Evolutionary conservation across 805 yeast species (phyloP), one percentile per base, ranked within the genome.

Genomic region (Alloascoidea africana): DNA sequence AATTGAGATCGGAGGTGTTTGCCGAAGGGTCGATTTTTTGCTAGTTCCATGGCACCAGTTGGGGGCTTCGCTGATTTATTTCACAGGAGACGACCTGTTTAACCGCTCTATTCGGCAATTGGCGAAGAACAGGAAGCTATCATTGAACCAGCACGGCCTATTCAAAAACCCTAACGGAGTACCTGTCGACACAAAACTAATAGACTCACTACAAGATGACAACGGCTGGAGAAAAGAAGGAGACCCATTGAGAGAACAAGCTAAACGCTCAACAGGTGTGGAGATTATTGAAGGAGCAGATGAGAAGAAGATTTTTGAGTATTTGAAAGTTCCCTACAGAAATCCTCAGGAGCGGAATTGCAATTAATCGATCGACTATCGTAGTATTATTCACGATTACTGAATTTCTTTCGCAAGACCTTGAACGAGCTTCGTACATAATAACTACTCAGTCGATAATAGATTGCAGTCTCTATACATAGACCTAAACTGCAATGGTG

Each of bases 11-110:
- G 37, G 36, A 6, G 51, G 53, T 1, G 50, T 47, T 6, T 68
- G 74, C 56, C 59, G 79, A n/a, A 55, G 79, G 39, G 53, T 73
- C 43, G 79, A 73, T 44, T 59, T 73, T 32, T 46, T 73, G 32
- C 47, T 62, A 2, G 70, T 66, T 4, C 69, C 68, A 1, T 59
- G 68, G 57, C 41, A 47, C 1, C 59, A 62, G 19, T 45, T 58
- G 5, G 79, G 76, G 0, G 68, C 73, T 0, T 55, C 68, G 0
- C 44, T 63, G 46, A 52, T 73, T 4, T 72, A 73, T 47, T 73
- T 69, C 45, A 69, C 73, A 0, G 80, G 80, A 0, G 65, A 70
- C 44, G 66, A 64, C 39, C 52, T 59, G 16, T 70, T 72, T 48
- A 73, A 72, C 47, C 58, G 76, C 38, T 47, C 55, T 19, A 46